Percentiles rank a stretch among this genome's conserved stretches.
Conservation (phyloP, 2,329 filamentous ascomycete species). For the Aulographum hederae region DNA sequence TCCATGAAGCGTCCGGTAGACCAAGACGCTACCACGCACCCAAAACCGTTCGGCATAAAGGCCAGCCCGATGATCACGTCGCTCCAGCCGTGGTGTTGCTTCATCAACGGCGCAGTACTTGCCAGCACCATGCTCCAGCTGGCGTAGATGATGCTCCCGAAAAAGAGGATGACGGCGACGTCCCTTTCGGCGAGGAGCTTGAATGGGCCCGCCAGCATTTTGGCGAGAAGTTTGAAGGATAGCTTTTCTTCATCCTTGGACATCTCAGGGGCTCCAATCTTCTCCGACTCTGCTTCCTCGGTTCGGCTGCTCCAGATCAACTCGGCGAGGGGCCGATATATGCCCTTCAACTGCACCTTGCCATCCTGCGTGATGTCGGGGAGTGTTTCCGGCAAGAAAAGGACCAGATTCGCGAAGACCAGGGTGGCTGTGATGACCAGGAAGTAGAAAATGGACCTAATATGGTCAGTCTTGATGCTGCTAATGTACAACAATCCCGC, state of each 20-base stretch:
- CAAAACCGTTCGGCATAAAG: slow-evolving; percentile 36
- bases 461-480: too few relatives aligned
- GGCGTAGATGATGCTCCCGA: slow-evolving; percentile 31
- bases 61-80: slow-evolving; percentile 30
- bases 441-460: slow-evolving; percentile 34
- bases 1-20: slow-evolving; percentile 25
- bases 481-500: too few relatives aligned
- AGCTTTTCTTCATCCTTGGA: slow-evolving; percentile 14
- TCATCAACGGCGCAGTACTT: slow-evolving; percentile 31
- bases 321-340: too few relatives aligned
- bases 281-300: slow-evolving; percentile 2
- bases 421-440: slow-evolving; percentile 26
- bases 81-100: slow-evolving; percentile 21
- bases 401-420: slow-evolving; percentile 14
- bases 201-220: too few relatives aligned
- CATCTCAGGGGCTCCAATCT: slow-evolving; percentile 8
- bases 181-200: slow-evolving; percentile 28
- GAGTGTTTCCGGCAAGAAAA: slow-evolving; percentile 23
- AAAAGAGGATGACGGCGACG: slow-evolving; percentile 26
- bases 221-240: slow-evolving; percentile 25
- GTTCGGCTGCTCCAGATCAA: too few relatives aligned
- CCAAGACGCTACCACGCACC: slow-evolving; percentile 32
- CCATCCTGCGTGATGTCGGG: slow-evolving; percentile 18
- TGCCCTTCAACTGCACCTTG: slow-evolving; percentile 1
- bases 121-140: slow-evolving; percentile 39